These are phyloP conservation scores for Turnera subulata DNA, from an alignment of 345 rosid species.

Conservation along the genomic window DNA sequence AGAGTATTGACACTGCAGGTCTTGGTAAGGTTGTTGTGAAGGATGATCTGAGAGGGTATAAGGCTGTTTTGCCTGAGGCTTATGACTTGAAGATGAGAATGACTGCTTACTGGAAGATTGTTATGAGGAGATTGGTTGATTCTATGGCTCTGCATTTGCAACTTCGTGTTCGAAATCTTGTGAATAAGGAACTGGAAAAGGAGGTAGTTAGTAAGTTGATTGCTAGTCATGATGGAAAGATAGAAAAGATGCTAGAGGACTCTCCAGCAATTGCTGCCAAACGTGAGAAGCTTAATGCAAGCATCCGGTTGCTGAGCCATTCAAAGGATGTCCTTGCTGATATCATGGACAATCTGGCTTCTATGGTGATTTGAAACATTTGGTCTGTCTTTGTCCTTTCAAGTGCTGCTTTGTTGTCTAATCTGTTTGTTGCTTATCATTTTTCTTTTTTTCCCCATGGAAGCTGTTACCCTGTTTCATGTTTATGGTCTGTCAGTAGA, in stretches of 20 bases:
- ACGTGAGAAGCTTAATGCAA: slow-evolving; percentile 28
- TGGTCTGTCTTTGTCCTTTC: too few species aligned
- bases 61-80: slow-evolving; percentile 5
- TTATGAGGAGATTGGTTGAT: slow-evolving; percentile 25
- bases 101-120: slow-evolving; percentile 29
- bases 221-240: slow-evolving; percentile 6
- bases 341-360: slow-evolving; percentile 1
- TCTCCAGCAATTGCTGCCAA: slow-evolving; percentile 24
- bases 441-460: too few species aligned
- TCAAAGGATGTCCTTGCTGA: slow-evolving; percentile 24
- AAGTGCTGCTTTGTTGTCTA: too few species aligned
- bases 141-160: slow-evolving; percentile 27
- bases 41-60: neutral
- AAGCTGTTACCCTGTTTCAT: too few species aligned
- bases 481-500: too few species aligned
- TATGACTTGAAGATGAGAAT: slow-evolving; percentile 30
- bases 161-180: slow-evolving; percentile 16
- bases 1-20: too few species aligned
- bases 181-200: slow-evolving; percentile 18
- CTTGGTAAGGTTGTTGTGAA: slow-evolving; percentile 14
- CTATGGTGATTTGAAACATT: too few species aligned
- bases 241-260: slow-evolving; percentile 27
- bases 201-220: slow-evolving; percentile 22
- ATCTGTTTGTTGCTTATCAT: too few species aligned
- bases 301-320: slow-evolving; percentile 25